Conservation (phyloP, 2,329 filamentous ascomycete species). For the Colletotrichum lindemuthianum region DNA sequence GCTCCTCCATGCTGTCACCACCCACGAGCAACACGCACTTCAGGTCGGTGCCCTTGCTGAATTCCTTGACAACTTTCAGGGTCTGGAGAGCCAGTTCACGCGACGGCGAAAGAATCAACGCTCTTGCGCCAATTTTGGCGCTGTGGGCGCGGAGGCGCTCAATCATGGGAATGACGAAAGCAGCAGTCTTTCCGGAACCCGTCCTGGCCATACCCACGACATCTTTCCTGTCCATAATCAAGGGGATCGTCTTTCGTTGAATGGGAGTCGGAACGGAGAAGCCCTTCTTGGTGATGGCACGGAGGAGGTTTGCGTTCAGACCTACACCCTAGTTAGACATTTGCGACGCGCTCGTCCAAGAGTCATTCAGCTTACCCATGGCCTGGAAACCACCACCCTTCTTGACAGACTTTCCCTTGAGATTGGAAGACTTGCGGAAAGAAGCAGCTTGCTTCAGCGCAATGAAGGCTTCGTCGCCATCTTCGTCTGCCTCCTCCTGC, state of each 20-base stretch:
- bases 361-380: slow-evolving; percentile 70
- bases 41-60: slow-evolving; percentile 89
- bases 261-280: slow-evolving; percentile 97
- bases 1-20: slow-evolving; percentile 94
- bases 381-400: slow-evolving; percentile 97
- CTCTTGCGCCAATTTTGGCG: slow-evolving; percentile 84
- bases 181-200: slow-evolving; percentile 98
- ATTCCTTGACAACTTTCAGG: slow-evolving; percentile 94
- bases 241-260: slow-evolving; percentile 94
- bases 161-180: slow-evolving; percentile 98
- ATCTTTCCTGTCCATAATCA: slow-evolving; percentile 89
- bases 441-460: slow-evolving; percentile 86
- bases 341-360: not conserved
- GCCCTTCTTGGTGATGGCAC: slow-evolving; percentile 92
- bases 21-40: slow-evolving; percentile 92
- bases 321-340: slow-evolving; percentile 52
- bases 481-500: slow-evolving; percentile 66
- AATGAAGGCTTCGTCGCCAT: slow-evolving; percentile 89
- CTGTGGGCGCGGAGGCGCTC: slow-evolving; percentile 91
- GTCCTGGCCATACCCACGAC: slow-evolving; percentile 99
- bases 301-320: slow-evolving; percentile 83
- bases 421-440: slow-evolving; percentile 83
- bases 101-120: slow-evolving; percentile 89
- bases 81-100: slow-evolving; percentile 95
- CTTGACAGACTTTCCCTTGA: slow-evolving; percentile 88